Conservation (phyloP, 2,329 filamentous ascomycete species). For the Aureobasidium namibiae region DNA sequence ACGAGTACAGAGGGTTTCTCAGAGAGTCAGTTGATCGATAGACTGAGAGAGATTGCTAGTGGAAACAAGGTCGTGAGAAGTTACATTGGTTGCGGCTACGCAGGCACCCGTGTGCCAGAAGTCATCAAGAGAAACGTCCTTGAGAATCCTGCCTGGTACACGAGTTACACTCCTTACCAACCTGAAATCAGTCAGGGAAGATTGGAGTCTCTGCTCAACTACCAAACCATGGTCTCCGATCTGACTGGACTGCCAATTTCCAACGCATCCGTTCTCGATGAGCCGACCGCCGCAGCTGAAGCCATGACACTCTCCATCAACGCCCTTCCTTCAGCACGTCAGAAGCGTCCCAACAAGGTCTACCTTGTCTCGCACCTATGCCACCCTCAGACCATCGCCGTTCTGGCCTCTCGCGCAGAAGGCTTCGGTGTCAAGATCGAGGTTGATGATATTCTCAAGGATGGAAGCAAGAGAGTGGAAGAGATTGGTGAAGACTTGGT, state of each 20-base stretch:
- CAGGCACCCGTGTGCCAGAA: slow-evolving; percentile 73
- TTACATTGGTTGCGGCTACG: slow-evolving; percentile 84
- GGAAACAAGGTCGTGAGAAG: slow-evolving; percentile 56
- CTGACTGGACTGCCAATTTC: slow-evolving; percentile 79
- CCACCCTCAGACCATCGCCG: slow-evolving; percentile 78
- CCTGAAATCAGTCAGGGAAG: slow-evolving; percentile 94
- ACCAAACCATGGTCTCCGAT: slow-evolving; percentile 86
- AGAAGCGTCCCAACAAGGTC: slow-evolving; percentile 67
- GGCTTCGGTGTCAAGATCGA: slow-evolving; percentile 83
- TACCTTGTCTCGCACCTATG: slow-evolving; percentile 76
- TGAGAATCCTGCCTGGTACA: slow-evolving; percentile 94
- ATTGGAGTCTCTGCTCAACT: slow-evolving; percentile 86
- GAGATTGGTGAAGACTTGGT: slow-evolving; percentile 73
- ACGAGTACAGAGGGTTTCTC: slow-evolving; percentile 38
- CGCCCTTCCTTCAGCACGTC: slow-evolving; percentile 59
- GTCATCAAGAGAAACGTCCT: slow-evolving; percentile 90
- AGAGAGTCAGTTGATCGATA: slow-evolving; percentile 52
- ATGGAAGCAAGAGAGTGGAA: slow-evolving; percentile 58
- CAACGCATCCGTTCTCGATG: slow-evolving; percentile 85
- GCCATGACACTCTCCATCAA: slow-evolving; percentile 91
- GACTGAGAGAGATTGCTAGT: slow-evolving; percentile 46
- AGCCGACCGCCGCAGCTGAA: slow-evolving; percentile 86
- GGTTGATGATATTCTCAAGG: slow-evolving; percentile 60
- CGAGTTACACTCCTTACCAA: slow-evolving; percentile 95
- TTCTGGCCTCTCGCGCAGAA: slow-evolving; percentile 75